These are phyloP conservation scores for Cunninghamia lanceolata DNA, from an alignment of 75 land plant genomes.

Conservation along the genomic window DNA sequence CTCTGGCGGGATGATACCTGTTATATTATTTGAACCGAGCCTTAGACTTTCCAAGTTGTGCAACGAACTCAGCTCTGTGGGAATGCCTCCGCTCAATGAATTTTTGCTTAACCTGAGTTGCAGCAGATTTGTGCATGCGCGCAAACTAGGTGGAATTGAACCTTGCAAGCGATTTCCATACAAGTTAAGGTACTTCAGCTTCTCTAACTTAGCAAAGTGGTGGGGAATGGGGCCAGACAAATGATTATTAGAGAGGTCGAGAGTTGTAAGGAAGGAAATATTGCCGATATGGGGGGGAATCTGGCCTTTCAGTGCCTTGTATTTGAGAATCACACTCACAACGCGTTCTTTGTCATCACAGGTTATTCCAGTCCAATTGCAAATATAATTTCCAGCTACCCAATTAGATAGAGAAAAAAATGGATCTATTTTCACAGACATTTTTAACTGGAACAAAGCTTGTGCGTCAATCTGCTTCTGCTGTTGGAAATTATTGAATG, in stretches of 20 bases:
- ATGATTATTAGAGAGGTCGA: constrained; percentile 15
- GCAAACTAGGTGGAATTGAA: constrained; percentile 56
- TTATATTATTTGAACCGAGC: constrained; percentile 15
- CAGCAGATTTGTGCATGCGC: constrained; percentile 21
- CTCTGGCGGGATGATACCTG: constrained; percentile 18
- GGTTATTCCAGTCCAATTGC: not conserved
- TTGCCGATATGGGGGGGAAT: not conserved
- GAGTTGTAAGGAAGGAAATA: not conserved
- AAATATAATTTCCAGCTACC: not conserved
- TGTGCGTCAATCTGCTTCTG: not conserved
- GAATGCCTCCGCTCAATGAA: constrained; percentile 15
- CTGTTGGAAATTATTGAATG: too few relatives aligned
- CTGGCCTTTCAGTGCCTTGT: constrained; percentile 5
- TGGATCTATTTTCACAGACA: not conserved
- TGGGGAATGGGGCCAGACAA: constrained; percentile 17
- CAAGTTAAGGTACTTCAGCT: constrained; percentile 47
- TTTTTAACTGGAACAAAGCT: not conserved
- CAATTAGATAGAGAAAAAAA: not conserved
- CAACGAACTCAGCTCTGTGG: constrained; percentile 4
- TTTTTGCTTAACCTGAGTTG: constrained; percentile 9
- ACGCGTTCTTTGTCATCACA: not conserved
- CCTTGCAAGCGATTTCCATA: constrained; percentile 36
- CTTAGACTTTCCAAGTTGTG: constrained; percentile 3
- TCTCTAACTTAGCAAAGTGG: constrained; percentile 23
- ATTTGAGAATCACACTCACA: not conserved